A percentile compares a stretch with the other conserved stretches of the same genome.
Evolutionary conservation across 306 rosid species (phyloP).

Genomic region (Pachyrhizus erosus): DNA sequence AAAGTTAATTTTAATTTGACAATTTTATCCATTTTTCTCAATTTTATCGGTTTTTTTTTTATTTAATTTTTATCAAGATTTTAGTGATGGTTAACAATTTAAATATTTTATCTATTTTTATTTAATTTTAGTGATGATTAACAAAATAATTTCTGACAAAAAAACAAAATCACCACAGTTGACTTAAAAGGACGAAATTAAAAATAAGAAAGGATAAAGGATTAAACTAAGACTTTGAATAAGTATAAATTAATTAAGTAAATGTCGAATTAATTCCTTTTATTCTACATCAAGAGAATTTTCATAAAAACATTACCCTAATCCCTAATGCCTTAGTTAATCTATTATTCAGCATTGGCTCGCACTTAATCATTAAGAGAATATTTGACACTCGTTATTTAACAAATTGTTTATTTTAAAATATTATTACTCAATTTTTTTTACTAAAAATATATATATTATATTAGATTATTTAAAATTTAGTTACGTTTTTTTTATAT

Average conservation of each 20-base stretch:
- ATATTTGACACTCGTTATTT: too few species aligned
- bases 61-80: too few species aligned
- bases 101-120: neutral
- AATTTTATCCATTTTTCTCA: too few species aligned
- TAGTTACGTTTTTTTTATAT: too few species aligned
- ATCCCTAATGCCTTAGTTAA: neutral
- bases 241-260: neutral
- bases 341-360: neutral
- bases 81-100: too few species aligned
- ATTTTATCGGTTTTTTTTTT: too few species aligned
- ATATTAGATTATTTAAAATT: too few species aligned
- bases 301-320: neutral
- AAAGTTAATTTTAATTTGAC: too few species aligned
- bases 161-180: neutral
- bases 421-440: too few species aligned
- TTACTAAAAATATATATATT: too few species aligned
- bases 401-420: too few species aligned
- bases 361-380: neutral
- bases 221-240: neutral
- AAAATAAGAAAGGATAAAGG: neutral
- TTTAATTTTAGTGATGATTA: neutral
- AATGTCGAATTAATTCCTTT: neutral
- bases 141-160: neutral
- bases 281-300: neutral
- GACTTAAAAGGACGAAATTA: neutral